Conservation (phyloP, 345 rosid genomes). For the Arabis hirsuta region DNA sequence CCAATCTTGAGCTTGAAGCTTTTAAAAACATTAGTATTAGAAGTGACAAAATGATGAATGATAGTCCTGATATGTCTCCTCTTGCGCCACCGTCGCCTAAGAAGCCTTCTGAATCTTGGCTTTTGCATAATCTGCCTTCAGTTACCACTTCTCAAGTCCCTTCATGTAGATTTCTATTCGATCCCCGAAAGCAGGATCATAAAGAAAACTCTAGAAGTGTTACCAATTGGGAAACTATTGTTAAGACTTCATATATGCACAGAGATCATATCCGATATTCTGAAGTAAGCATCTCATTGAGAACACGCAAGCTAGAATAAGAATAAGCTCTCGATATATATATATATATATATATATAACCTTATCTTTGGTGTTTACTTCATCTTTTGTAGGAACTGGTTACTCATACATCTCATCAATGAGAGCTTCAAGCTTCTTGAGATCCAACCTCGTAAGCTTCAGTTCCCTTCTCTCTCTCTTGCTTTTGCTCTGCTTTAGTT, state of each 20-base stretch:
- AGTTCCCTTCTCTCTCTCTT: no score
- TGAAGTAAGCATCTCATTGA: slow-evolving; percentile 56
- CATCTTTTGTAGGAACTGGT: slow-evolving; percentile 64
- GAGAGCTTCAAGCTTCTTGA: slow-evolving; percentile 27
- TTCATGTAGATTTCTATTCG: slow-evolving; percentile 42
- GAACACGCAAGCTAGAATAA: not conserved
- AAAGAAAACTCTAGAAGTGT: slow-evolving; percentile 39
- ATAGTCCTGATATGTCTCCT: slow-evolving; percentile 33
- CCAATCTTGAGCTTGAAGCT: slow-evolving; percentile 35
- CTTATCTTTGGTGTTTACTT: slow-evolving; percentile 14
- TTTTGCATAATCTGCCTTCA: slow-evolving; percentile 73
- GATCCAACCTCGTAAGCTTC: slow-evolving; percentile 2
- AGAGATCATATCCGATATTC: slow-evolving; percentile 87
- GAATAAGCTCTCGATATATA: slow-evolving; percentile 6
- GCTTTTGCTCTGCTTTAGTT: no score
- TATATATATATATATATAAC: not conserved
- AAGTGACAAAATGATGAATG: slow-evolving; percentile 34
- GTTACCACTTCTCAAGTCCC: slow-evolving; percentile 48
- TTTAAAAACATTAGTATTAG: slow-evolving; percentile 37
- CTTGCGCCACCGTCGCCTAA: slow-evolving; percentile 71
- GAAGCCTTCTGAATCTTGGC: slow-evolving; percentile 95
- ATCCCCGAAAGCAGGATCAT: slow-evolving; percentile 48
- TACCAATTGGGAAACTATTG: slow-evolving; percentile 96
- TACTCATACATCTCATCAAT: slow-evolving; percentile 56
- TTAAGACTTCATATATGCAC: slow-evolving; percentile 75